These are phyloP conservation scores for Paramecium primaurelia DNA, from an alignment of 73 alveolate genomes.

Conservation along the genomic window DNA sequence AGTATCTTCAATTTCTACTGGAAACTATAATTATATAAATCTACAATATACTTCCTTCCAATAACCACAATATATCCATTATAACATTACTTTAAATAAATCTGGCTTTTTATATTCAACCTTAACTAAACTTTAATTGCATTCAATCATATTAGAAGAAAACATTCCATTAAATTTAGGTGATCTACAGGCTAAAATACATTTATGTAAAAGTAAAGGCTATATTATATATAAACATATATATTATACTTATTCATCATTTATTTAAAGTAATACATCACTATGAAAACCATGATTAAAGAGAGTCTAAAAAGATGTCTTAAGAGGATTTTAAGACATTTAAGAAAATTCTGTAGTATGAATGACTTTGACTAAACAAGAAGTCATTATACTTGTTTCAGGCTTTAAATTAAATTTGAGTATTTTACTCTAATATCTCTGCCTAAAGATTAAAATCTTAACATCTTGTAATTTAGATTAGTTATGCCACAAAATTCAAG, in stretches of 20 bases:
- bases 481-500: conserved; percentile 59
- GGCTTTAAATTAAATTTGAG: background rate
- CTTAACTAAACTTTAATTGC: background rate
- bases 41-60: conserved; percentile 19
- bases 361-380: conserved; percentile 53
- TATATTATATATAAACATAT: background rate
- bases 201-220: conserved; percentile 46
- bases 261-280: background rate
- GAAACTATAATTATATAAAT: background rate
- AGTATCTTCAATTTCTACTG: conserved; percentile 50
- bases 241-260: background rate
- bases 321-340: conserved; percentile 27
- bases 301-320: conserved; percentile 30
- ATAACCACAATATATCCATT: conserved; percentile 60
- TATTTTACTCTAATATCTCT: background rate
- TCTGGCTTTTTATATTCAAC: conserved; percentile 38
- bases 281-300: background rate
- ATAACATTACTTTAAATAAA: conserved; percentile 34
- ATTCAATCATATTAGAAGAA: conserved; percentile 24
- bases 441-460: conserved; percentile 57
- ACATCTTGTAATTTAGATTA: conserved; percentile 1
- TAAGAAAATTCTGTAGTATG: conserved; percentile 55
- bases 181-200: conserved; percentile 59
- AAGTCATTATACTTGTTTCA: conserved; percentile 46
- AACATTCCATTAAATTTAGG: conserved; percentile 62